phyloP scores from a whole-genome alignment of 2,329 filamentous ascomycete genomes.

The Cladobotryum protrusum region DNA sequence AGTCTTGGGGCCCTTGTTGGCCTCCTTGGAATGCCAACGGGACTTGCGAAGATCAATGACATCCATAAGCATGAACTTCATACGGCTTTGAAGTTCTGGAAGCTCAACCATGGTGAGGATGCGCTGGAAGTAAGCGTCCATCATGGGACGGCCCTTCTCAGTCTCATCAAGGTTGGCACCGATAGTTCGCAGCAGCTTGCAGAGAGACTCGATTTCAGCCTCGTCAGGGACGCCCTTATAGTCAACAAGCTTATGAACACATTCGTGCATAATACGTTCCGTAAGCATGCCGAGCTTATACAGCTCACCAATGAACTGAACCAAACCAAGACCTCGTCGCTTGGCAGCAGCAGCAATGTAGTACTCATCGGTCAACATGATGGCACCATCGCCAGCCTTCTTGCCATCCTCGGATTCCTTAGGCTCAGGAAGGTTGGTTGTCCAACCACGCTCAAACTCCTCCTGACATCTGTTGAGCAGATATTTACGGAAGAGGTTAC shows the following conservation, averaged over 20 bases:
- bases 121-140: slow-evolving; percentile 89
- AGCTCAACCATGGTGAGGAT: slow-evolving; percentile 78
- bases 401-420: slow-evolving; percentile 55
- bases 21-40: slow-evolving; percentile 81
- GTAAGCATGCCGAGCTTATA: slow-evolving; percentile 99
- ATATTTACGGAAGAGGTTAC: slow-evolving; percentile 96
- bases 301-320: slow-evolving; percentile 98
- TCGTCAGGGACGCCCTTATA: slow-evolving; percentile 91
- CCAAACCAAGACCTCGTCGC: slow-evolving; percentile 91
- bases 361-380: slow-evolving; percentile 91
- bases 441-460: slow-evolving; percentile 98
- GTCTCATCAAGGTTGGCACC: slow-evolving; percentile 78
- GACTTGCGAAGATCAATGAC: slow-evolving; percentile 74
- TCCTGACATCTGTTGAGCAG: slow-evolving; percentile 97
- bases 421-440: slow-evolving; percentile 72
- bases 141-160: slow-evolving; percentile 77
- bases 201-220: slow-evolving; percentile 91
- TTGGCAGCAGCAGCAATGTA: slow-evolving; percentile 91
- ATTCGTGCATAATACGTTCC: slow-evolving; percentile 99
- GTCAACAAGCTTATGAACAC: slow-evolving; percentile 93
- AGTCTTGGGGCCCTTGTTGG: slow-evolving; percentile 93
- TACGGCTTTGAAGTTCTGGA: slow-evolving; percentile 74
- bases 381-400: slow-evolving; percentile 59
- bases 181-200: slow-evolving; percentile 86
- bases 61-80: slow-evolving; percentile 96